Evolutionary conservation across 2,329 filamentous ascomycete genomes (phyloP).

Genomic region (Stemphylium vesicarium): DNA sequence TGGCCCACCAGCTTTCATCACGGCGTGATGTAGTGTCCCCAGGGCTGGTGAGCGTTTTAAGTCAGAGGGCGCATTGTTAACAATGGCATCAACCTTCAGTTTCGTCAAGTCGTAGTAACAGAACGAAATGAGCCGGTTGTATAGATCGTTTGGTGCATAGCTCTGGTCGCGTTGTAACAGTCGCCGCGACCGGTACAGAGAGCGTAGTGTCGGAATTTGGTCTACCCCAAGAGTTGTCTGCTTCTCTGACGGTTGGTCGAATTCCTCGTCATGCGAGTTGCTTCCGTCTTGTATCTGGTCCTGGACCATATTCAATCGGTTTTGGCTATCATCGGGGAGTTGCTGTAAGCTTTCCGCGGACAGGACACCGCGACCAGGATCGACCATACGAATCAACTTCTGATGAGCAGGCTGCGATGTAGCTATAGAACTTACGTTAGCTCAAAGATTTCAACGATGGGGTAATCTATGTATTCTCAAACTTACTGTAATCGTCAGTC

Average conservation of each 20-base stretch:
- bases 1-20: constrained; percentile 41
- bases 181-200: constrained; percentile 34
- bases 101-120: constrained; percentile 40
- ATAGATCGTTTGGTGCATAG: constrained; percentile 36
- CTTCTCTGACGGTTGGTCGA: neutral
- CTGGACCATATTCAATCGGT: constrained; percentile 27
- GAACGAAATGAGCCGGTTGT: constrained; percentile 42
- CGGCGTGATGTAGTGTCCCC: constrained; percentile 29
- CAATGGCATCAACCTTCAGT: constrained; percentile 45
- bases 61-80: constrained; percentile 36
- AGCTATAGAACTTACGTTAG: neutral
- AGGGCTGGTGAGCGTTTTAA: constrained; percentile 17
- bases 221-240: constrained; percentile 16
- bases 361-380: constrained; percentile 8
- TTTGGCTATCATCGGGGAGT: constrained; percentile 33
- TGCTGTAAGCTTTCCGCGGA: constrained; percentile 33
- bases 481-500: neutral
- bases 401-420: neutral
- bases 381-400: neutral
- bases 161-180: constrained; percentile 36
- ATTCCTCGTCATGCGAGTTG: constrained; percentile 19
- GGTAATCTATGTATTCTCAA: too few relatives aligned
- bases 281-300: constrained; percentile 12
- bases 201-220: constrained; percentile 37
- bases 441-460: neutral